Percentiles rank a stretch among this genome's conserved stretches.
These are phyloP conservation scores for Obelidium mucronatum DNA, from an alignment of 192 early-diverging fungal species.

Conservation along the genomic window DNA sequence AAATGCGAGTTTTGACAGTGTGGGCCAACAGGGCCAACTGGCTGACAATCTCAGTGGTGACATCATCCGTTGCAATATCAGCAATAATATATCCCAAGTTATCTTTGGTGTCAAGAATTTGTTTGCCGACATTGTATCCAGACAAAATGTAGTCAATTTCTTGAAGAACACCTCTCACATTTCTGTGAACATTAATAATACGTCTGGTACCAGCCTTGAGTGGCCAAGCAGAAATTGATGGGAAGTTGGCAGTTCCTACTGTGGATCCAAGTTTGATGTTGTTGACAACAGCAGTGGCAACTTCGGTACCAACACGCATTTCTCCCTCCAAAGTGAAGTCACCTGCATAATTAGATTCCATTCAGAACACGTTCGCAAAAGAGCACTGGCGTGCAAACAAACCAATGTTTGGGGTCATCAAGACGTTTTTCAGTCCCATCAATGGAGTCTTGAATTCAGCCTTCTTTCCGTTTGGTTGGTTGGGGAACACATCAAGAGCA, in stretches of 20 bases:
- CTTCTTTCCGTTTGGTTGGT: constrained; percentile 31
- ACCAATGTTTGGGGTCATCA: constrained; percentile 58
- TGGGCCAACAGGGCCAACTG: constrained; percentile 57
- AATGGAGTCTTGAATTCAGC: constrained; percentile 44
- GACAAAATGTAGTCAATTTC: constrained; percentile 60
- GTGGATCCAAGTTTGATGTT: constrained; percentile 56
- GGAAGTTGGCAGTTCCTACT: constrained; percentile 60
- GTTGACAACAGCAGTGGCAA: constrained; percentile 40
- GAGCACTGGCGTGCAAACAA: background rate
- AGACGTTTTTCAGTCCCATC: constrained; percentile 47
- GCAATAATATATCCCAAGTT: constrained; percentile 59
- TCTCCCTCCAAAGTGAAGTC: constrained; percentile 47
- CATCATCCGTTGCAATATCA: constrained; percentile 52
- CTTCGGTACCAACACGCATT: constrained; percentile 51
- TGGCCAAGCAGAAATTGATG: constrained; percentile 48
- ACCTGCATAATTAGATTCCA: constrained; percentile 4
- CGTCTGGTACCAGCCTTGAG: constrained; percentile 42
- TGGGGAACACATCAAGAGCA: constrained; percentile 53
- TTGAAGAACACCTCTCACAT: constrained; percentile 56
- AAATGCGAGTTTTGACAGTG: constrained; percentile 57
- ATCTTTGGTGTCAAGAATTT: constrained; percentile 60
- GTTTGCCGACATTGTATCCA: constrained; percentile 62
- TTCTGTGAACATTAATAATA: constrained; percentile 58
- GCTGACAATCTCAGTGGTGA: constrained; percentile 57
- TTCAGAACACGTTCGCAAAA: background rate